Conservation (phyloP, 2,329 filamentous ascomycete genomes). For the Neonectria punicea region DNA sequence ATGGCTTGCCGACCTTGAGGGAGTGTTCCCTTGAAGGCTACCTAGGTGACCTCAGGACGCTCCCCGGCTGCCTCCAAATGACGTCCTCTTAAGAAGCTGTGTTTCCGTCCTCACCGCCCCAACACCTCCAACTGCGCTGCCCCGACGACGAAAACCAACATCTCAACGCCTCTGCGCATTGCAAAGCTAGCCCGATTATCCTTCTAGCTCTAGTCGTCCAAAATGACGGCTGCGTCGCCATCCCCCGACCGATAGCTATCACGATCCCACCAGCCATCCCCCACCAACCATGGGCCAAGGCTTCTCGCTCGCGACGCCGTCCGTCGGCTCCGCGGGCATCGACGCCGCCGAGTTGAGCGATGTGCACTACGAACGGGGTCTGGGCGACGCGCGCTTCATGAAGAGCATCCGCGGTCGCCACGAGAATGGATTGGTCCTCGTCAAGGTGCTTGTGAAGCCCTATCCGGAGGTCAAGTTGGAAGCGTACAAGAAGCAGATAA, state of each 20-base stretch:
- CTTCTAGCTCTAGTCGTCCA: constrained; percentile 21
- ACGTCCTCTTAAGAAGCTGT: constrained; percentile 16
- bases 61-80: not conserved
- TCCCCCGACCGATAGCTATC: constrained; percentile 39
- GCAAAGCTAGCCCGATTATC: not conserved
- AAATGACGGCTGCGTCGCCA: constrained; percentile 39
- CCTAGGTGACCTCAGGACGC: not conserved
- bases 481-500: constrained; percentile 79
- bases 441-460: constrained; percentile 95
- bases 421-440: constrained; percentile 89
- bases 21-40: too few relatives aligned
- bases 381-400: constrained; percentile 94
- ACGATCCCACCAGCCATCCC: constrained; percentile 32
- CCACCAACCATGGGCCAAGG: constrained; percentile 84
- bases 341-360: constrained; percentile 93
- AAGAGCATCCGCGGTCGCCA: constrained; percentile 93
- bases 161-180: not conserved
- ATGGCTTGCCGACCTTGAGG: constrained; percentile 16
- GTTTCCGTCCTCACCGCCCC: not conserved
- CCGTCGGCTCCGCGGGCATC: constrained; percentile 90
- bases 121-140: not conserved
- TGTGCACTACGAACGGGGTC: constrained; percentile 88
- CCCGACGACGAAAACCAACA: not conserved
- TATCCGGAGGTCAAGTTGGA: constrained; percentile 84
- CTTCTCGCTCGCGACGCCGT: constrained; percentile 92